A percentile compares a stretch with the other conserved stretches of the same genome.
Evolutionary conservation across 1,139 yeast species (phyloP).

Genomic region (Geotrichum carabidarum): DNA sequence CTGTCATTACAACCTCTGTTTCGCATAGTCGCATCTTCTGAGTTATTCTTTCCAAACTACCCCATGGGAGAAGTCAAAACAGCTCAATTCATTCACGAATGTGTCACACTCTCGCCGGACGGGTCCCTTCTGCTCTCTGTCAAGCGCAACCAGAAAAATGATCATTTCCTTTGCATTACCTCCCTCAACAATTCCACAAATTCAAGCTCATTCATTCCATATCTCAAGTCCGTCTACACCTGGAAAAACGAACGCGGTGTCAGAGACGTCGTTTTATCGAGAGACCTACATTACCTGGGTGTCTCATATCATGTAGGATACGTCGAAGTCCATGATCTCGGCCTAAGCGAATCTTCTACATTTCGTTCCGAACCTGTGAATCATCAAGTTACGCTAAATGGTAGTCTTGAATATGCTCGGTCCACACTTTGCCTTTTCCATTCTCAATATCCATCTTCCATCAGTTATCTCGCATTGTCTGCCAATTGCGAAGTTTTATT

Average conservation of each 20-base stretch:
- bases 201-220: constrained; percentile 4
- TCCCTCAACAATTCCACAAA: constrained; percentile 5
- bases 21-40: constrained; percentile 8
- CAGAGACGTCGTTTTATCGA: constrained; percentile 14
- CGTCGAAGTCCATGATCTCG: constrained; percentile 19
- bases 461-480: constrained; percentile 31
- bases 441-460: constrained; percentile 32
- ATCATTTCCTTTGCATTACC: constrained; percentile 14
- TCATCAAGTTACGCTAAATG: constrained; percentile 6
- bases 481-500: constrained; percentile 30
- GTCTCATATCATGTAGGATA: constrained; percentile 20
- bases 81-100: constrained; percentile 10
- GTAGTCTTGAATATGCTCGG: not conserved
- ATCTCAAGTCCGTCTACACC: constrained; percentile 10
- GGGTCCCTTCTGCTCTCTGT: constrained; percentile 15
- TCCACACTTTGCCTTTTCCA: constrained; percentile 20
- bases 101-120: constrained; percentile 17
- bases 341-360: not conserved
- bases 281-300: constrained; percentile 15
- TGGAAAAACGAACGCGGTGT: constrained; percentile 18
- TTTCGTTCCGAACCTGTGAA: not conserved
- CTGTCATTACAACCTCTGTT: constrained; percentile 13
- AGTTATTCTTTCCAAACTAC: constrained; percentile 5
- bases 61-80: not conserved
- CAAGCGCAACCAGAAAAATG: constrained; percentile 11